Percentiles rank a stretch among this genome's conserved stretches.
These are phyloP conservation scores for Teunomyces atbi DNA, from an alignment of 805 yeast species.

Conservation along the genomic window DNA sequence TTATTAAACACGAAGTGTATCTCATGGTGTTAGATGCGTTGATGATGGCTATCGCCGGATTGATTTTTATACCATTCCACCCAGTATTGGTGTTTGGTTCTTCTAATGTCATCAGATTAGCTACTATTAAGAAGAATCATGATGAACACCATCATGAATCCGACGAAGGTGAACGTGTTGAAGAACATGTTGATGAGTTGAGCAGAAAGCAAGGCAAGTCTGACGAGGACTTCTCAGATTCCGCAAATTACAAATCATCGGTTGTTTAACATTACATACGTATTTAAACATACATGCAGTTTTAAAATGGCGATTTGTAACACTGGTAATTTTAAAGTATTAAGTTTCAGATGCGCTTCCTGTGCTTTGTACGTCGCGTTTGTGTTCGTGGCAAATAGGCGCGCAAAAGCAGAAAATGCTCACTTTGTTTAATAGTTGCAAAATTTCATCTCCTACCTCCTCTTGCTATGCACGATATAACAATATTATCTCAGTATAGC, in stretches of 20 bases:
- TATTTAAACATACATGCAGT: not conserved
- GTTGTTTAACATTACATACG: not conserved
- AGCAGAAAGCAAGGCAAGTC: not conserved
- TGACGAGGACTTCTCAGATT: not conserved
- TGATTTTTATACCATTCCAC: conserved; percentile 38
- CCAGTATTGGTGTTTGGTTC: conserved; percentile 37
- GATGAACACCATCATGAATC: conserved; percentile 15
- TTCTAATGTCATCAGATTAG: conserved; percentile 23
- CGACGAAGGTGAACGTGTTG: not conserved
- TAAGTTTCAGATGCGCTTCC: not conserved
- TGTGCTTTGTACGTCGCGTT: not conserved
- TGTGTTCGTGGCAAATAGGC: not conserved
- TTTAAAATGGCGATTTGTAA: not conserved
- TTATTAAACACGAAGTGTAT: conserved; percentile 35
- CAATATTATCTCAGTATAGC: not conserved
- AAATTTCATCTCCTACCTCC: not conserved
- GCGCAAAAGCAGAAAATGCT: not conserved
- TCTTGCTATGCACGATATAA: conserved; percentile 1
- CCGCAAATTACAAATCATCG: not conserved
- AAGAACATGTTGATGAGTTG: not conserved
- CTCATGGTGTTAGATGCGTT: conserved; percentile 39
- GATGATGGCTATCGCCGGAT: conserved; percentile 36
- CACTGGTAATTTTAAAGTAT: not conserved
- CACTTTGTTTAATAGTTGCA: not conserved
- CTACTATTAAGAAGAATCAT: conserved; percentile 24